These are phyloP conservation scores for Pogostemon cablin DNA, from an alignment of 257 asterid genomes.

Conservation along the genomic window DNA sequence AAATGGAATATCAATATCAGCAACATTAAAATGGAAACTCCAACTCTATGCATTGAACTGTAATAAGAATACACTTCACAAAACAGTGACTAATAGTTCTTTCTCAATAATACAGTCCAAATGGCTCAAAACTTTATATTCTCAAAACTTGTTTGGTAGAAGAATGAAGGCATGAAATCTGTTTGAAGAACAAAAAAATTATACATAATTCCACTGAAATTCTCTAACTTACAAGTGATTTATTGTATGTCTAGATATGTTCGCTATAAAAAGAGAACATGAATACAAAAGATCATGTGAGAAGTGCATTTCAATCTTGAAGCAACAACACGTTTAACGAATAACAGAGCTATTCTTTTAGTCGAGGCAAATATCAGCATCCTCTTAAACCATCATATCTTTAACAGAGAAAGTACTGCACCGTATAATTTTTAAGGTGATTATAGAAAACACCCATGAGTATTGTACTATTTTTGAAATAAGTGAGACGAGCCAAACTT, in stretches of 20 bases:
- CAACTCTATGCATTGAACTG: background rate
- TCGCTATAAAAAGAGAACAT: too few relatives aligned
- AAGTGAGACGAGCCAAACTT: too few relatives aligned
- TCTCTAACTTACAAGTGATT: background rate
- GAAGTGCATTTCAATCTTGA: background rate
- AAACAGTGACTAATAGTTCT: background rate
- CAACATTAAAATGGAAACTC: background rate
- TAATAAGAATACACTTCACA: background rate
- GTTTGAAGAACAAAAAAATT: background rate
- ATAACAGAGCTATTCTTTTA: background rate
- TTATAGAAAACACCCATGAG: background rate
- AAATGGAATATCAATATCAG: background rate
- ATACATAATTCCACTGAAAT: background rate
- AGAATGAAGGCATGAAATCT: background rate
- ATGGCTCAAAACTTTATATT: background rate
- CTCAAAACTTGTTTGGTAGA: background rate
- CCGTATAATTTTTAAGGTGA: background rate
- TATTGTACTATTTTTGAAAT: background rate
- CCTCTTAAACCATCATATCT: background rate
- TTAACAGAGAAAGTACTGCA: background rate
- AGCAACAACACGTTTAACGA: conserved; percentile 12
- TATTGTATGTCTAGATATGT: too few relatives aligned
- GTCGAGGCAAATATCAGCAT: conserved; percentile 1
- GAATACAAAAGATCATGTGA: background rate
- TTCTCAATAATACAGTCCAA: conserved; percentile 11